Evolutionary conservation across 768 basidiomycete species (phyloP).

Genomic region (Trametes villosa): DNA sequence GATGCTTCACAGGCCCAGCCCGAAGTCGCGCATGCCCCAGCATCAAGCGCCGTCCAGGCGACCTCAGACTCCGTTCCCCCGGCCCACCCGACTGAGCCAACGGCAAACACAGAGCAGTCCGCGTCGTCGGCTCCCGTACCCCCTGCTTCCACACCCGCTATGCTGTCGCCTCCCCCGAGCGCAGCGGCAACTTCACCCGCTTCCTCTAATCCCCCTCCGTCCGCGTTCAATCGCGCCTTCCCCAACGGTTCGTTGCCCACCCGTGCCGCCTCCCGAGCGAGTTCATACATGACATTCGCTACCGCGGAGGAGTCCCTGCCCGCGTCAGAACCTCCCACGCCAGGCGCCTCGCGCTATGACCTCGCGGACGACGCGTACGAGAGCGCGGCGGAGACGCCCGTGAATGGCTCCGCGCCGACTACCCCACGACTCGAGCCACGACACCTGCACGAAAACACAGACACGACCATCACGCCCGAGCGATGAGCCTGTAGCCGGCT

Average conservation of each 20-base stretch:
- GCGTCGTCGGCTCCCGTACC: neutral
- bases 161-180: neutral
- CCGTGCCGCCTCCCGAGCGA: slow-evolving; percentile 32
- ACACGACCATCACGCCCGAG: slow-evolving; percentile 22
- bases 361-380: slow-evolving; percentile 19
- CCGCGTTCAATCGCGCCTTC: slow-evolving; percentile 17
- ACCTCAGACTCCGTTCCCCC: no score
- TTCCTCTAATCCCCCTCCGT: slow-evolving; percentile 15
- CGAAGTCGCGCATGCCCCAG: no score
- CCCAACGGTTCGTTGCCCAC: slow-evolving; percentile 3
- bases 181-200: slow-evolving; percentile 1
- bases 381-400: slow-evolving; percentile 15
- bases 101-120: no score
- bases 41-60: no score
- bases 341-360: slow-evolving; percentile 5
- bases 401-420: slow-evolving; percentile 10
- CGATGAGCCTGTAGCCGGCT: slow-evolving; percentile 5
- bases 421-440: slow-evolving; percentile 20
- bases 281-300: slow-evolving; percentile 30
- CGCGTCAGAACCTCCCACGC: slow-evolving; percentile 13
- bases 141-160: neutral
- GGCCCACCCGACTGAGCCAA: no score
- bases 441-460: slow-evolving; percentile 22
- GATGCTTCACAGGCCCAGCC: no score
- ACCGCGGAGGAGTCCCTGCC: slow-evolving; percentile 31